Conservation (phyloP, 1,284 basidiomycete species). For the Pterulicium gracile region DNA sequence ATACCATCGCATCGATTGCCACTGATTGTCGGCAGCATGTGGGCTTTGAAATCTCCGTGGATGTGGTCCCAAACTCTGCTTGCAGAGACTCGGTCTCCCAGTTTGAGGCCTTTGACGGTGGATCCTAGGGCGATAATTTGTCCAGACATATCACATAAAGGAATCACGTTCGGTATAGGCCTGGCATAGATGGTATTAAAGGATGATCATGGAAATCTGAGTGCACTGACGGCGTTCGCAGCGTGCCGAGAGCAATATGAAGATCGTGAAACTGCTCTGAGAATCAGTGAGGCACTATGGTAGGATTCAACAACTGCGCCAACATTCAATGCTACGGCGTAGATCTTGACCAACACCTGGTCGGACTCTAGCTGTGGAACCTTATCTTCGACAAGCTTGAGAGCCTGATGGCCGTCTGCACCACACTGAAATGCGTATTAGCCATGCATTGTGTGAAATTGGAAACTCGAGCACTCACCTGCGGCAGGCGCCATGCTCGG, state of each 20-base stretch:
- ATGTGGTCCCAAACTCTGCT: constrained; percentile 22
- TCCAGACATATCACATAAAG: background rate
- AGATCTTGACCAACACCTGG: background rate
- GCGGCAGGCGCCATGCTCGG: too few species aligned
- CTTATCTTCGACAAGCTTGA: background rate
- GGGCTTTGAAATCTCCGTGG: constrained; percentile 25
- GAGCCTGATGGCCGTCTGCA: background rate
- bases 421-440: background rate
- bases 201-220: too few species aligned
- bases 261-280: background rate
- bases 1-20: constrained; percentile 45
- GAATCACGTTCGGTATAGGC: background rate
- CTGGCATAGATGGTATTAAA: too few species aligned
- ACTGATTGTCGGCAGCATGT: constrained; percentile 23
- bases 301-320: too few species aligned
- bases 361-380: background rate
- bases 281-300: too few species aligned
- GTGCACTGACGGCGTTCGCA: background rate
- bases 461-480: too few species aligned
- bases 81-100: constrained; percentile 30
- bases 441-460: background rate
- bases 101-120: background rate
- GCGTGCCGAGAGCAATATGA: background rate
- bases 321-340: background rate
- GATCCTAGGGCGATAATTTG: constrained; percentile 3